Base-by-base conservation (phyloP, 2,329 filamentous ascomycete genomes). In the Epicoccum nigrum region DNA sequence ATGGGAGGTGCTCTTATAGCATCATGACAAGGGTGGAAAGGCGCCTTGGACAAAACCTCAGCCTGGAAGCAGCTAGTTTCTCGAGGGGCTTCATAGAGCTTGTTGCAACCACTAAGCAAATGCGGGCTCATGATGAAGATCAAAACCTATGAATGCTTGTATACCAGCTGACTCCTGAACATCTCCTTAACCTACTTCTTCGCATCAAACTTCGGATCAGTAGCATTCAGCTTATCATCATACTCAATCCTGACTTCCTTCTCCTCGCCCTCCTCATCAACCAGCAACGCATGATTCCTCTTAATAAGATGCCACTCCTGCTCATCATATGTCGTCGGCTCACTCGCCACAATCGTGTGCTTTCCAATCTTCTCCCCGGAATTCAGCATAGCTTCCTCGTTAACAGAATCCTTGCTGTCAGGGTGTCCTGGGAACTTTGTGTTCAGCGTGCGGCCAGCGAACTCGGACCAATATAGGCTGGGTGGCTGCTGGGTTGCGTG, bases 301-400 rank as follows among this genome's bases (percentile, higher is more conserved):
- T 70, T 71, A 54, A 83, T 79, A 51, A 83, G 57, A 50, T 76
- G 67, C 81, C 81, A 83, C 44, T 83, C 79, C 16, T 70, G 68
- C 40, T 76, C 71, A 57, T 79, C 77, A 56, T 79, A 83, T 7
- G 81, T 83, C 20, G 76, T 80, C 11, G 81, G 81, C 67, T 83
- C 81, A 56, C 76, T 79, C 11, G 80, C 79, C 28, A 83, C 72
- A 56, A 82, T 82, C 28, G 81, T 74, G 65, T 83, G 81, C 34
- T 72, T 75, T 2, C 80, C 81, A 62, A 78, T 76, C 20, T 77
- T 74, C 44, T 74, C 71, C 3, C 68, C 68, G 15, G 70, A 67
- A 1, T 68, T 71, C 37, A 66, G 69, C 1, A 73, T 67, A 2
- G 67, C 67, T 28, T 70, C 59, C 9, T 70, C 61, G 35, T 75